Percentiles rank a stretch among this genome's conserved stretches.
These are phyloP conservation scores for Jasminum sambac DNA, from an alignment of 257 asterid species.

Conservation along the genomic window DNA sequence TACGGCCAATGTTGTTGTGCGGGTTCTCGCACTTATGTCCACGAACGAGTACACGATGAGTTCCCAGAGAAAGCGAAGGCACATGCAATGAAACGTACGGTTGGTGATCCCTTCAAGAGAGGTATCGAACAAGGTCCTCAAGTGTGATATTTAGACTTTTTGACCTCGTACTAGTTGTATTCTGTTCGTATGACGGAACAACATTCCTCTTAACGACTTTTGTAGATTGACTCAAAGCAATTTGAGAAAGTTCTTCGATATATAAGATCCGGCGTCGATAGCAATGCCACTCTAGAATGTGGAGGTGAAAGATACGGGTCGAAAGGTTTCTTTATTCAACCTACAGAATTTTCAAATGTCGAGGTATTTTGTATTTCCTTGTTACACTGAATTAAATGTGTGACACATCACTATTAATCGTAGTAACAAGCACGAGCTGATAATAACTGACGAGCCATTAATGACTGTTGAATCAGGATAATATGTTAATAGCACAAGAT, in stretches of 20 bases:
- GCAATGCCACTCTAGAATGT: conserved; percentile 87
- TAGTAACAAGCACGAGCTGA: too few species aligned
- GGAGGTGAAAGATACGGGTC: conserved; percentile 75
- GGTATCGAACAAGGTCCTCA: conserved; percentile 97
- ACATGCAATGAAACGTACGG: conserved; percentile 67
- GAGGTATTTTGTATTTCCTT: conserved; percentile 42
- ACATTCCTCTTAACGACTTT: neutral
- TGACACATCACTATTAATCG: neutral
- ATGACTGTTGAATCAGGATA: conserved; percentile 47
- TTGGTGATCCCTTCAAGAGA: conserved; percentile 91
- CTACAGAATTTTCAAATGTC: conserved; percentile 87
- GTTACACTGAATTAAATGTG: neutral
- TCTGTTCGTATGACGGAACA: too few species aligned
- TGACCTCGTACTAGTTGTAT: too few species aligned
- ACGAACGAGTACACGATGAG: conserved; percentile 81
- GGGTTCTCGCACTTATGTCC: conserved; percentile 87
- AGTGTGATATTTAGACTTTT: conserved; percentile 32
- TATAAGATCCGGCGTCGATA: conserved; percentile 54
- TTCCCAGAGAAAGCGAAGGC: conserved; percentile 79
- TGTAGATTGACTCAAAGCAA: conserved; percentile 70
- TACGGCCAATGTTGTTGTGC: conserved; percentile 99
- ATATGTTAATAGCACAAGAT: conserved; percentile 80
- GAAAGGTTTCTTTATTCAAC: conserved; percentile 76
- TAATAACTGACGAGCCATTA: too few species aligned
- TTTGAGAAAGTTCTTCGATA: conserved; percentile 73